phyloP scores from a whole-genome alignment of 2,329 filamentous ascomycete genomes.

The Ascochyta viciae-villosae region DNA sequence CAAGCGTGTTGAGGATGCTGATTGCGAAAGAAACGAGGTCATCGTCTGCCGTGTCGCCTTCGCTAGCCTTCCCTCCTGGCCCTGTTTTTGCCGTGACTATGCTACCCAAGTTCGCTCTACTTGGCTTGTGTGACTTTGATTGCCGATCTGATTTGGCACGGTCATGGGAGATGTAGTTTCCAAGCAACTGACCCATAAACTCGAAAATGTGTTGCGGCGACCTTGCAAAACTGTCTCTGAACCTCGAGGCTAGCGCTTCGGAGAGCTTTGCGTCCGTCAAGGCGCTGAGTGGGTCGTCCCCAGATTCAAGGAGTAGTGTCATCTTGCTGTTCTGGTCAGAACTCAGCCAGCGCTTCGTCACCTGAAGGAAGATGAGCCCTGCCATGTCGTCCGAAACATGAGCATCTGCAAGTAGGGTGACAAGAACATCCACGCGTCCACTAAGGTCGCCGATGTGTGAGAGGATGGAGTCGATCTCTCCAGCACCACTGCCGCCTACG shows the following conservation, averaged over 20 bases:
- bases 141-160: constrained; percentile 52
- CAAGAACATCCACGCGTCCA: constrained; percentile 32
- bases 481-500: constrained; percentile 72
- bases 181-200: constrained; percentile 67
- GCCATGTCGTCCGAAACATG: constrained; percentile 64
- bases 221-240: constrained; percentile 68
- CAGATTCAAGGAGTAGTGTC: constrained; percentile 39
- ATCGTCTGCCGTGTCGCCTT: constrained; percentile 35
- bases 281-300: constrained; percentile 54
- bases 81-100: constrained; percentile 22
- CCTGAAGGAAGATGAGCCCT: constrained; percentile 64
- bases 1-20: constrained; percentile 49
- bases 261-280: constrained; percentile 68
- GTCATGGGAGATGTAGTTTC: constrained; percentile 51
- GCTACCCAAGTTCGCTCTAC: constrained; percentile 33
- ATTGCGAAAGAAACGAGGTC: constrained; percentile 52
- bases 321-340: constrained; percentile 15
- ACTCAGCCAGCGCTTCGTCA: constrained; percentile 66
- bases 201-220: constrained; percentile 70
- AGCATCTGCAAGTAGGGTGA: constrained; percentile 53
- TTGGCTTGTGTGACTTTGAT: constrained; percentile 27
- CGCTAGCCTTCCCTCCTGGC: not conserved
- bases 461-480: constrained; percentile 76
- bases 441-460: constrained; percentile 39
- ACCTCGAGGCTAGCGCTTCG: constrained; percentile 69